A percentile compares a stretch with the other conserved stretches of the same genome.
phyloP scores from a whole-genome alignment of 768 basidiomycete genomes.

The Phlebiopsis gigantea region DNA sequence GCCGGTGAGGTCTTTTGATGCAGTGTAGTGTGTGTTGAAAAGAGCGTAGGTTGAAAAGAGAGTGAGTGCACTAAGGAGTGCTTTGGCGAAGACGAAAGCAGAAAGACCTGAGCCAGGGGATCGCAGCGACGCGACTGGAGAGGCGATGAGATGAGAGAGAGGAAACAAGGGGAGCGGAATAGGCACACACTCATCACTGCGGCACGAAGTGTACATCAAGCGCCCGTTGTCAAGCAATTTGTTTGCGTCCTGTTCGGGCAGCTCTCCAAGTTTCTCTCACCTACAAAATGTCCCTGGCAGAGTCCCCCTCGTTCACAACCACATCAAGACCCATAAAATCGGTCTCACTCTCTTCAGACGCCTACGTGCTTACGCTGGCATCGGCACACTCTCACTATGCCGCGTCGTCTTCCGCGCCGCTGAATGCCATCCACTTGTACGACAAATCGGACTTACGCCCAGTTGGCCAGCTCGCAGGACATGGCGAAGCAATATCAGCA shows the following conservation, averaged over 20 bases:
- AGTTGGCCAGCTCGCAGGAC: slow-evolving; percentile 48
- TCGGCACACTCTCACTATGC: slow-evolving; percentile 45
- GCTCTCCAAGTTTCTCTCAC: slow-evolving; percentile 3
- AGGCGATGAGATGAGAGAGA: slow-evolving; percentile 20
- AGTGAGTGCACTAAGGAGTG: slow-evolving; percentile 28
- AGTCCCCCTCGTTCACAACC: slow-evolving; percentile 24
- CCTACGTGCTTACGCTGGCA: slow-evolving; percentile 61
- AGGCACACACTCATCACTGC: slow-evolving; percentile 8
- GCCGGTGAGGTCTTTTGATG: neutral
- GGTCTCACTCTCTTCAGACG: slow-evolving; percentile 32
- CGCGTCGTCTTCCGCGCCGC: slow-evolving; percentile 56
- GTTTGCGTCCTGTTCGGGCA: slow-evolving; percentile 3
- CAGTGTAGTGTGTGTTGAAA: slow-evolving; percentile 14
- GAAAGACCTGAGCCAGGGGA: slow-evolving; percentile 13
- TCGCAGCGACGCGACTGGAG: slow-evolving; percentile 18
- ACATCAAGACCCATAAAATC: slow-evolving; percentile 26
- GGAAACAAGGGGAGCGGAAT: slow-evolving; percentile 14
- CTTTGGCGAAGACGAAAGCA: slow-evolving; percentile 14
- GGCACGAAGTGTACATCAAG: neutral
- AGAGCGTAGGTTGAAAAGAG: slow-evolving; percentile 25
- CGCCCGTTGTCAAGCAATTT: slow-evolving; percentile 11
- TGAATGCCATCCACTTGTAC: slow-evolving; percentile 60
- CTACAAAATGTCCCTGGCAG: slow-evolving; percentile 27
- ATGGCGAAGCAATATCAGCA: slow-evolving; percentile 51
- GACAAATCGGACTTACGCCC: slow-evolving; percentile 51